These are phyloP conservation scores for Fusarium sp. DNA, from an alignment of 2,329 filamentous ascomycete genomes.

Conservation along the genomic window DNA sequence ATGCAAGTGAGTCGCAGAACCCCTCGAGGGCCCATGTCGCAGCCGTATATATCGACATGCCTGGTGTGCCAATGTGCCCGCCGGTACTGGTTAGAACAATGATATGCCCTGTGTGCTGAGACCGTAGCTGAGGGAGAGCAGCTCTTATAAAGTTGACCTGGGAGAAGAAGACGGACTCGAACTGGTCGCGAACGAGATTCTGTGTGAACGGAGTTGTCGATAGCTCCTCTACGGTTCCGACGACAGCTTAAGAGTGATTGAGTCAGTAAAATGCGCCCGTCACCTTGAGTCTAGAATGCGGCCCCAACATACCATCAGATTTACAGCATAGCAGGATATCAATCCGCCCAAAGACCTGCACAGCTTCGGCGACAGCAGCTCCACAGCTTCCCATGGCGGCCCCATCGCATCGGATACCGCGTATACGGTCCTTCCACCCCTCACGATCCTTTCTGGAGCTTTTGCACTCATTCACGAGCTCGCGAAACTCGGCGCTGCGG, in stretches of 20 bases:
- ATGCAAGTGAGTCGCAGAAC: slow-evolving; percentile 93
- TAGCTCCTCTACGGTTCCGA: slow-evolving; percentile 92
- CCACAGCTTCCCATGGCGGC: slow-evolving; percentile 76
- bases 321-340: slow-evolving; percentile 93
- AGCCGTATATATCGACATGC: slow-evolving; percentile 89
- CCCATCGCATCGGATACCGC: slow-evolving; percentile 71
- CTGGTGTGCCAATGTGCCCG: slow-evolving; percentile 91
- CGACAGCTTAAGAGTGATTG: slow-evolving; percentile 67
- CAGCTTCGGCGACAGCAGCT: slow-evolving; percentile 85
- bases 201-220: slow-evolving; percentile 76
- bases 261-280: slow-evolving; percentile 20
- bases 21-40: slow-evolving; percentile 95
- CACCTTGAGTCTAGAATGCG: not conserved
- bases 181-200: slow-evolving; percentile 87
- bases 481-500: slow-evolving; percentile 80
- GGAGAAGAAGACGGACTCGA: slow-evolving; percentile 94
- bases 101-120: slow-evolving; percentile 86
- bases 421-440: slow-evolving; percentile 82
- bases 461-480: slow-evolving; percentile 77
- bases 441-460: slow-evolving; percentile 70
- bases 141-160: slow-evolving; percentile 97
- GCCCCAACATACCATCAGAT: slow-evolving; percentile 72
- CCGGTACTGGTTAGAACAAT: slow-evolving; percentile 90
- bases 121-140: slow-evolving; percentile 79
- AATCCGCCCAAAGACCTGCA: slow-evolving; percentile 83